A percentile compares a stretch with the other conserved stretches of the same genome.
Conservation (phyloP, 2,329 filamentous ascomycete genomes). For the Spiromastix sp. region DNA sequence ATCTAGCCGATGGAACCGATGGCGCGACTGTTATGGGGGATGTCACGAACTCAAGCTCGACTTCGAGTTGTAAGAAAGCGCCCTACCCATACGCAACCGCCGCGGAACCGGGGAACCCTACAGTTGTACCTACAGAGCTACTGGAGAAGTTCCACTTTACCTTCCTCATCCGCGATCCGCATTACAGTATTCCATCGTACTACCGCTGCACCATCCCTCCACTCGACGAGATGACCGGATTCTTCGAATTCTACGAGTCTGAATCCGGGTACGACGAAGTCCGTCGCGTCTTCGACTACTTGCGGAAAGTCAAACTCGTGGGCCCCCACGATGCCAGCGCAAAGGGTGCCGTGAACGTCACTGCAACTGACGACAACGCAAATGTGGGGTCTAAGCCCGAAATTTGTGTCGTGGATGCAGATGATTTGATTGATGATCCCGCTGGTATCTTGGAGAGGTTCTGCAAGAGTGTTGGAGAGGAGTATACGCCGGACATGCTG, state of each 20-base stretch:
- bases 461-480: conserved; percentile 69
- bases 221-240: conserved; percentile 70
- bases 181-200: conserved; percentile 82
- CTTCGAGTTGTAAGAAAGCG: conserved; percentile 19
- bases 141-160: conserved; percentile 83
- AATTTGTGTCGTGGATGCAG: conserved; percentile 84
- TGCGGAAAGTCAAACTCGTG: conserved; percentile 58
- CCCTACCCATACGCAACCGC: conserved; percentile 51
- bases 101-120: conserved; percentile 65
- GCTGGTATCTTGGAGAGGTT: conserved; percentile 64
- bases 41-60: conserved; percentile 16
- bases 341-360: conserved; percentile 17
- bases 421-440: conserved; percentile 83
- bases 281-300: conserved; percentile 75
- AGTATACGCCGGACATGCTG: conserved; percentile 69
- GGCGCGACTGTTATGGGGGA: conserved; percentile 18
- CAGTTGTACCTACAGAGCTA: conserved; percentile 64
- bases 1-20: conserved; percentile 20
- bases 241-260: conserved; percentile 72
- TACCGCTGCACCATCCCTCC: conserved; percentile 90
- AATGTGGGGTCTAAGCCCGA: conserved; percentile 26
- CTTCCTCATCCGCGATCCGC: conserved; percentile 94
- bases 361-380: conserved; percentile 20
- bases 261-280: conserved; percentile 91
- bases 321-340: conserved; percentile 52